Evolutionary conservation across 768 basidiomycete genomes (phyloP), one percentile per base, ranked within the genome.

Genomic region (Russula sp.): DNA sequence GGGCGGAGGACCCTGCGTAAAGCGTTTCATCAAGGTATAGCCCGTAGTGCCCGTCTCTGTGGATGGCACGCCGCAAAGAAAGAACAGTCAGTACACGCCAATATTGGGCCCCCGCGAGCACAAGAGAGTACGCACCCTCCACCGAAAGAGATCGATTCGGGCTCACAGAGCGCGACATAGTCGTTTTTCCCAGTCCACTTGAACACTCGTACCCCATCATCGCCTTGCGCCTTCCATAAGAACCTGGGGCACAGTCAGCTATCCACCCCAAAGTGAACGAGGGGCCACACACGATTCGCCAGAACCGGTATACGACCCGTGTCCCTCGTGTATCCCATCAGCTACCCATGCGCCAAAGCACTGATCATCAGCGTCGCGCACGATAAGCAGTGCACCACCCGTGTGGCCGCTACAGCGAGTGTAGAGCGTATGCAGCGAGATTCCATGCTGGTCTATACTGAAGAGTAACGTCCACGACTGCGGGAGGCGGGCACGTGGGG

Each of bases 401-500:
- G 70, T 73, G 25, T 74, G 72, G 5, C 71, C 67, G 54, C 82
- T 83, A 56, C 86, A 89, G 1, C 80, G 80, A 2, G 79, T 69
- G 71, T 97, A 98, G 6, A 98, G 80, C 1, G 96, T 97, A 48
- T 87, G 85, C 14, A 98, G 78, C 13, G 93, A 95, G 48, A 95
- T 93, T 0, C 96, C 96, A 67, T 98, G 90, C 69, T 97, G 94
- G 69, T 98, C 96, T 18, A 97, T 79, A 16, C 92, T 94, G 75
- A 95, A 94, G 6, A 93, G 74, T 0, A 95, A 80, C 0, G 81
- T 80, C 93, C 93, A 96, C 34, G 78, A 75, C 7, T 78, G 76
- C 0, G 86, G 79, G 18, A 95, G 81, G 5, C 87, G 85, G 1
- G 82, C 77, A 7, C 94, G 80, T 0, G 90, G 84, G 0, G 92